Evolutionary conservation across 2,329 filamentous ascomycete species (phyloP).

Genomic region (Aspergillus thermomutatus): DNA sequence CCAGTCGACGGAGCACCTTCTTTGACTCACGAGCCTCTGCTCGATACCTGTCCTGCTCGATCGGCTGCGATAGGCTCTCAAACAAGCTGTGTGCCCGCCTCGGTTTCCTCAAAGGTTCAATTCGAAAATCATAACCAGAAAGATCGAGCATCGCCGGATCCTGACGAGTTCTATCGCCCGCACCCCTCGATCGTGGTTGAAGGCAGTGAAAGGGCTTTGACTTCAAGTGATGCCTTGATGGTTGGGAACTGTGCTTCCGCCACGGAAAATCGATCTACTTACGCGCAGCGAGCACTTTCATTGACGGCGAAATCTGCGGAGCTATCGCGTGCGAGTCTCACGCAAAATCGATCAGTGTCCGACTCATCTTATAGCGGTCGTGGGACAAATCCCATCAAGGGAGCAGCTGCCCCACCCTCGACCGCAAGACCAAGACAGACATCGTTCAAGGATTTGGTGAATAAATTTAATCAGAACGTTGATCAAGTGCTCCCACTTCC

Average conservation of each 20-base stretch:
- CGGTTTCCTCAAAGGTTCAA: constrained; percentile 5
- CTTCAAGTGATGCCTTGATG: constrained; percentile 15
- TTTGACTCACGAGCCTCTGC: constrained; percentile 12
- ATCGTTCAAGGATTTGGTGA: constrained; percentile 79
- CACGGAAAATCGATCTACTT: constrained; percentile 13
- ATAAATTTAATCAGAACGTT: constrained; percentile 68
- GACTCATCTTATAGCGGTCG: constrained; percentile 23
- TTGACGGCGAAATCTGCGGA: constrained; percentile 25
- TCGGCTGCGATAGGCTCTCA: background rate
- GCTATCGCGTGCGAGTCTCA: constrained; percentile 19
- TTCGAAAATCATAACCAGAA: constrained; percentile 18
- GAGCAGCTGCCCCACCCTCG: constrained; percentile 13
- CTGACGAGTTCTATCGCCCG: constrained; percentile 52
- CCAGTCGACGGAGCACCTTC: constrained; percentile 22
- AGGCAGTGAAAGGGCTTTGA: constrained; percentile 23
- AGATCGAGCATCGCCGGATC: constrained; percentile 38
- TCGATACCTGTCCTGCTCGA: constrained; percentile 8
- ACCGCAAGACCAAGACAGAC: constrained; percentile 47
- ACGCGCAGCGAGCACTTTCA: constrained; percentile 22
- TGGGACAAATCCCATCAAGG: constrained; percentile 16
- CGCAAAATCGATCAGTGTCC: constrained; percentile 31
- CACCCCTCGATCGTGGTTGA: constrained; percentile 36
- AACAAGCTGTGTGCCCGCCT: constrained; percentile 2
- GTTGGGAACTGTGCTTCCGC: constrained; percentile 20
- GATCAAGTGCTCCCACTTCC: constrained; percentile 45